These are phyloP conservation scores for Leucoagaricus sp. DNA, from an alignment of 1,284 basidiomycete species.

Conservation along the genomic window DNA sequence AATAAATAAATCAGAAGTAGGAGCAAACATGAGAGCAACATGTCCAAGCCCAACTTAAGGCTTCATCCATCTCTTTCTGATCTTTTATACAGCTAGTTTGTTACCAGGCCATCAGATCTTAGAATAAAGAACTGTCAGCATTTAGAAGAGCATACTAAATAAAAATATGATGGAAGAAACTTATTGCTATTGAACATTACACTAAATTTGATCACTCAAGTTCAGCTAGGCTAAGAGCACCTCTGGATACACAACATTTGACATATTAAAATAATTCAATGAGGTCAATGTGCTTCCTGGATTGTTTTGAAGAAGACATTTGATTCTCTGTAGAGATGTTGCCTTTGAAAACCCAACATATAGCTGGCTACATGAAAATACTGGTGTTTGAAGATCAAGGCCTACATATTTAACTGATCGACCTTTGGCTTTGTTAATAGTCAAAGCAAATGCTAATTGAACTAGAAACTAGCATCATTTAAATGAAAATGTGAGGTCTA, in stretches of 20 bases:
- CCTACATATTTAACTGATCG: slow-evolving; percentile 4
- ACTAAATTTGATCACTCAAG: no score
- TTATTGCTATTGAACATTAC: no score
- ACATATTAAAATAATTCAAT: no score
- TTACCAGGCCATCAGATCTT: no score
- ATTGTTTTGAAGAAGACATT: background rate
- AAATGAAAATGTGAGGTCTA: slow-evolving; percentile 15
- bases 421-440: slow-evolving; percentile 35
- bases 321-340: background rate
- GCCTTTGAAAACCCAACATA: slow-evolving; percentile 1
- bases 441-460: slow-evolving; percentile 37
- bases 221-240: background rate
- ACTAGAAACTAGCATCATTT: slow-evolving; percentile 34
- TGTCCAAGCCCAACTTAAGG: no score
- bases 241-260: background rate
- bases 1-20: no score
- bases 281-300: background rate
- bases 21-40: no score
- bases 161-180: no score
- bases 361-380: slow-evolving; percentile 6
- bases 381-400: background rate
- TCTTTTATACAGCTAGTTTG: no score
- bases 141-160: no score
- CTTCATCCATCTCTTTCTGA: no score
- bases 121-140: no score